Conservation (phyloP, 2,329 filamentous ascomycete species). For the Davidsoniella eucalypti region DNA sequence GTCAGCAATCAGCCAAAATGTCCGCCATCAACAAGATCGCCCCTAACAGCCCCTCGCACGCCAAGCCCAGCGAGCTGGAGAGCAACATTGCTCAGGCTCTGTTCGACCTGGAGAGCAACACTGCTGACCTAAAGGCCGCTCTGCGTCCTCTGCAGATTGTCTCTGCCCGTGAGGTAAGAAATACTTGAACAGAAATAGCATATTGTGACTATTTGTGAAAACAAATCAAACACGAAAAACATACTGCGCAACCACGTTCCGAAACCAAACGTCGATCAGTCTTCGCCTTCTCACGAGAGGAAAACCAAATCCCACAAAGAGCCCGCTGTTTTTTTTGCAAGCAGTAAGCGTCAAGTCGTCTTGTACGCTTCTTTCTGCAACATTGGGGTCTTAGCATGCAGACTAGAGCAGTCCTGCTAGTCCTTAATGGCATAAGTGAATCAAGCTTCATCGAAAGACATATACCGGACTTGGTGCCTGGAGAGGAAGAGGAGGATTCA, state of each 20-base stretch:
- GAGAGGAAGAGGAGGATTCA: conserved; percentile 7
- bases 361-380: conserved; percentile 3
- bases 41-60: conserved; percentile 87
- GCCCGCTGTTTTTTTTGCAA: too few species aligned
- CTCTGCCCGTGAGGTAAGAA: conserved; percentile 97
- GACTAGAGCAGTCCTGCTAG: neutral
- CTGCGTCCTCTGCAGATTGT: conserved; percentile 97
- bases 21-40: conserved; percentile 95
- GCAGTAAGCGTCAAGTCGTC: neutral
- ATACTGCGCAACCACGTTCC: conserved; percentile 10
- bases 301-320: neutral
- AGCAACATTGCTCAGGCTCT: conserved; percentile 91
- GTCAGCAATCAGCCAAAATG: conserved; percentile 38
- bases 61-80: conserved; percentile 96
- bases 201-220: conserved; percentile 1
- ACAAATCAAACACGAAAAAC: neutral
- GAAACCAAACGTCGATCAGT: conserved; percentile 12
- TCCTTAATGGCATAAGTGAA: conserved; percentile 5
- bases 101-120: conserved; percentile 98
- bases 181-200: conserved; percentile 4
- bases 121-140: conserved; percentile 88
- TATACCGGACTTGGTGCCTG: conserved; percentile 1
- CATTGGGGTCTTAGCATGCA: neutral
- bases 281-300: conserved; percentile 11
- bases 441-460: conserved; percentile 4